These are phyloP conservation scores for Aspergillus transmontanensis DNA, from an alignment of 2,329 filamentous ascomycete species.

Conservation along the genomic window DNA sequence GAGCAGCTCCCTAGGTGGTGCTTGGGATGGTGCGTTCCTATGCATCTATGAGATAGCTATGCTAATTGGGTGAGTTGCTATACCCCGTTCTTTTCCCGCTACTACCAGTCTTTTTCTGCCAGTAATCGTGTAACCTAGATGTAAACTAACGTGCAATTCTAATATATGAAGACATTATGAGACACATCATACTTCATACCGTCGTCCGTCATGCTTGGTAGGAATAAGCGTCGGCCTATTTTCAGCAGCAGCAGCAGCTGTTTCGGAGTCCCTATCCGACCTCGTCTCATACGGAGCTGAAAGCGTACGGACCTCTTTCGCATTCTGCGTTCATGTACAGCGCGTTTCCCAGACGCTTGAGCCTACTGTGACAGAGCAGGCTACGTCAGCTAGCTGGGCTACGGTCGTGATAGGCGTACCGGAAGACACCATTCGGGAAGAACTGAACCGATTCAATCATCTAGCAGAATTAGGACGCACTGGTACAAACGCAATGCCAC, in stretches of 20 bases:
- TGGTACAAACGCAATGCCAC: no score
- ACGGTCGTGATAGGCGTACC: constrained; percentile 12
- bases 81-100: no score
- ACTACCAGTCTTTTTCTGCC: no score
- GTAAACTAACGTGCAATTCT: no score
- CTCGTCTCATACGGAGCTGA: constrained; percentile 47
- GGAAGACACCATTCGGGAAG: constrained; percentile 11
- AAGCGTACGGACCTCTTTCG: constrained; percentile 48
- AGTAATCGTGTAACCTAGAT: no score
- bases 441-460: constrained; percentile 10
- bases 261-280: constrained; percentile 44
- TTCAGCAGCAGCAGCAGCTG: constrained; percentile 44
- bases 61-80: constrained; percentile 46
- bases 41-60: constrained; percentile 43
- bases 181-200: constrained; percentile 10
- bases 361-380: no score
- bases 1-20: constrained; percentile 44
- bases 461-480: no score
- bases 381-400: constrained; percentile 18
- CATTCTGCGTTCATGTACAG: constrained; percentile 49
- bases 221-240: constrained; percentile 53
- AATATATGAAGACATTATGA: constrained; percentile 17
- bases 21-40: constrained; percentile 51
- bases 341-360: constrained; percentile 48
- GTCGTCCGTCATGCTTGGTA: constrained; percentile 28